Evolutionary conservation across 2,329 filamentous ascomycete species (phyloP).

Genomic region (Trichoderma afroharzianum): DNA sequence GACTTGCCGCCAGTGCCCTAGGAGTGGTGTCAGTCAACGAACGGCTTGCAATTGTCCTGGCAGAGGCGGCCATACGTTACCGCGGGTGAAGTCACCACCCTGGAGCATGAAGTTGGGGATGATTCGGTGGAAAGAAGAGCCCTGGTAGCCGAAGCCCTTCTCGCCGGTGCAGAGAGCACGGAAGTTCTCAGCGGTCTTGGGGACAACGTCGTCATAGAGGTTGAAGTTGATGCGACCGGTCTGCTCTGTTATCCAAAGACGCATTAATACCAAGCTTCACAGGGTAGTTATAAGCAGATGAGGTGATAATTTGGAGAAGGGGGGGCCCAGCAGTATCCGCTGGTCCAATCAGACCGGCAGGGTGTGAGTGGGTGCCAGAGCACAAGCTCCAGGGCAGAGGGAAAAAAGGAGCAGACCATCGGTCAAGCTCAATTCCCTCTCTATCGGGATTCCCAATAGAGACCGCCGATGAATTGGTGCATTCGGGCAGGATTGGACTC

Average conservation of each 20-base stretch:
- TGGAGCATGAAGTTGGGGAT: conserved; percentile 94
- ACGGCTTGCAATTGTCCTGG: not conserved
- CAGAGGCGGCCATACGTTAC: conserved; percentile 63
- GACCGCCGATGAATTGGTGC: not conserved
- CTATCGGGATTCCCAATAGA: not conserved
- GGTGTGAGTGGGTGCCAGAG: not conserved
- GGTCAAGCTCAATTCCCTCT: not conserved
- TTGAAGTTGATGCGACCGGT: conserved; percentile 80
- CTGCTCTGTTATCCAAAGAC: conserved; percentile 54
- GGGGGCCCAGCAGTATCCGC: not conserved
- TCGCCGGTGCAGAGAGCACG: conserved; percentile 74
- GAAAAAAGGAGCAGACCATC: not conserved
- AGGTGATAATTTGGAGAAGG: not conserved
- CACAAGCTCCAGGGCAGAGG: not conserved
- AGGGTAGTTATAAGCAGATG: not conserved
- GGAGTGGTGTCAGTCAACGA: conserved; percentile 17
- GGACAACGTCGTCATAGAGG: conserved; percentile 80
- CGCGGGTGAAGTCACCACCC: conserved; percentile 91
- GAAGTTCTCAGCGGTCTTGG: conserved; percentile 87
- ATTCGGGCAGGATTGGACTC: conserved; percentile 35
- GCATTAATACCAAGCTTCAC: conserved; percentile 22
- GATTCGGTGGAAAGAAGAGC: conserved; percentile 86
- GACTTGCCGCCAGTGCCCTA: conserved; percentile 88
- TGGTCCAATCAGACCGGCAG: not conserved
- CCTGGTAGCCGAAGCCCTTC: conserved; percentile 79